Evolutionary conservation across 2,329 filamentous ascomycete species (phyloP).

Genomic region (Lomentospora prolificans): DNA sequence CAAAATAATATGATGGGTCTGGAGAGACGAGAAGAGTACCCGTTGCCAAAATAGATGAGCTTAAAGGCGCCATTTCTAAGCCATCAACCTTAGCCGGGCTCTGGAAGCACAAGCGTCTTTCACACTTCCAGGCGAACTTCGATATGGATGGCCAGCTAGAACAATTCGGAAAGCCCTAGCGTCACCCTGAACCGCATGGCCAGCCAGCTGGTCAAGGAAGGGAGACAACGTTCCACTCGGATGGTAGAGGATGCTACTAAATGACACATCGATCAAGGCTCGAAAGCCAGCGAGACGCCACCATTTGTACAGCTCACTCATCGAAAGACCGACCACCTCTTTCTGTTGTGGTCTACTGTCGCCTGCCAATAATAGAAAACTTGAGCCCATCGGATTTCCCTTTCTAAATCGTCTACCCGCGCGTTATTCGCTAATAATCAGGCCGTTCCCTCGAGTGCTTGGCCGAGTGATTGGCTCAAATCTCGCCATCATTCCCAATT

Average conservation of each 20-base stretch:
- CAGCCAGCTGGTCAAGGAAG: too few relatives aligned
- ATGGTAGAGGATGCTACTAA: not conserved
- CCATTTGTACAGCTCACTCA: too few relatives aligned
- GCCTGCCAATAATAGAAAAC: not conserved
- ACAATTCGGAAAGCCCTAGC: not conserved
- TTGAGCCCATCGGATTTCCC: not conserved
- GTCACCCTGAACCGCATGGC: too few relatives aligned
- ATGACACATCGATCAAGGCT: not conserved
- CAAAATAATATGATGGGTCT: too few relatives aligned
- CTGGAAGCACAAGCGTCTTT: too few relatives aligned
- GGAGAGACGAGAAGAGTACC: too few relatives aligned
- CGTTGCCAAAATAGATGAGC: too few relatives aligned
- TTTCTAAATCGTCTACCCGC: not conserved
- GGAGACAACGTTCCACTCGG: not conserved
- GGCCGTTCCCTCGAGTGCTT: not conserved
- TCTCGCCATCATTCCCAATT: not conserved
- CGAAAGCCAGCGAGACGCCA: not conserved
- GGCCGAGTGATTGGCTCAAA: not conserved
- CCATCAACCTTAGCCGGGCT: too few relatives aligned
- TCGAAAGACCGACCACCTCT: too few relatives aligned
- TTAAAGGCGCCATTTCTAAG: too few relatives aligned
- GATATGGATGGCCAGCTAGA: not conserved
- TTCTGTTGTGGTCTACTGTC: not conserved
- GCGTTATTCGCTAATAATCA: not conserved
- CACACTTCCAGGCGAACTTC: not conserved